These are phyloP conservation scores for Aspergillus spinulosporus DNA, from an alignment of 2,329 filamentous ascomycete species.

Conservation along the genomic window DNA sequence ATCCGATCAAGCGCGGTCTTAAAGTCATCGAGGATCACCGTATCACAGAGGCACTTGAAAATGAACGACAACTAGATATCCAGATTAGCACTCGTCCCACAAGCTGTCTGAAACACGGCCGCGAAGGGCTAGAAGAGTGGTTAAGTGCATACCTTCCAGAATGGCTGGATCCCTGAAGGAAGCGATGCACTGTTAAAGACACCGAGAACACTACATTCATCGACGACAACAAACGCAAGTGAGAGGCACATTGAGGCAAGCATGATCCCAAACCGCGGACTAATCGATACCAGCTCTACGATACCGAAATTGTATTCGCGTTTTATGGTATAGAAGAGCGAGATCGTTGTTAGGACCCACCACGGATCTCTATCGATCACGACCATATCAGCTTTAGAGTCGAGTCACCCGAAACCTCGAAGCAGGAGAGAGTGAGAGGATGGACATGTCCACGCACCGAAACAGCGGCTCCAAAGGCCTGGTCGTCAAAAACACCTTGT, in stretches of 20 bases:
- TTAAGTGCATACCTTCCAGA: conserved; percentile 54
- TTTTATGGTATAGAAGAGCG: conserved; percentile 64
- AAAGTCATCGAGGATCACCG: conserved; percentile 68
- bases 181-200: conserved; percentile 41
- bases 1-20: conserved; percentile 55
- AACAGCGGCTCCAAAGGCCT: conserved; percentile 62
- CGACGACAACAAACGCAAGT: conserved; percentile 61
- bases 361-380: conserved; percentile 57
- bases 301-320: conserved; percentile 61
- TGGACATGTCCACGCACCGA: conserved; percentile 39
- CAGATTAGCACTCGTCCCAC: neutral
- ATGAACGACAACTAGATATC: conserved; percentile 53
- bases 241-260: conserved; percentile 61
- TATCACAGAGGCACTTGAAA: conserved; percentile 68
- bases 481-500: conserved; percentile 55
- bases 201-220: conserved; percentile 60
- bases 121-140: no score
- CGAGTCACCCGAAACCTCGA: neutral
- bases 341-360: conserved; percentile 65
- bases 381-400: neutral
- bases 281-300: conserved; percentile 59
- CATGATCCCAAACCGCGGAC: conserved; percentile 65
- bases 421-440: neutral
- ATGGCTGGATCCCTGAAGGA: conserved; percentile 63
- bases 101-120: no score